Percentiles rank a stretch among this genome's conserved stretches.
These are phyloP conservation scores for Adansonia gregorii DNA, from an alignment of 441 rosid genomes.

Conservation along the genomic window DNA sequence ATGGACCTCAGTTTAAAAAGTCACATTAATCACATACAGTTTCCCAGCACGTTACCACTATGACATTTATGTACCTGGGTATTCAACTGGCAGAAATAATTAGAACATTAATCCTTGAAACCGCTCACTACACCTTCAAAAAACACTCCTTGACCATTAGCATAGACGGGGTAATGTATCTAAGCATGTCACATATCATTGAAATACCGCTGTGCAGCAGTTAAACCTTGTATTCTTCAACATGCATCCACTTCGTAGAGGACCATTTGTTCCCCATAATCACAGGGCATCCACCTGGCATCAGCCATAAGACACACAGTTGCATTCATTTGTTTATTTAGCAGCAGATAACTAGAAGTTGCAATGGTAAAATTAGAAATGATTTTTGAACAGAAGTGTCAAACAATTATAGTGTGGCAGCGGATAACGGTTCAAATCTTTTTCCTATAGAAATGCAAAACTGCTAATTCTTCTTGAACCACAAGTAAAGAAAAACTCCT, in stretches of 20 bases:
- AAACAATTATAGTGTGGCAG: not conserved
- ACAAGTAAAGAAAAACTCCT: not conserved
- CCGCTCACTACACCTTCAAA: not conserved
- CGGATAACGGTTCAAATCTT: not conserved
- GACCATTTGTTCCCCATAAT: constrained; percentile 70
- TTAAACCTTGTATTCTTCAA: constrained; percentile 45
- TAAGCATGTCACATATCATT: not conserved
- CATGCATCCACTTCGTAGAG: constrained; percentile 67
- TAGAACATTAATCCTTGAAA: not conserved
- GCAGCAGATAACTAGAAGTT: not conserved
- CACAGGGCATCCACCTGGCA: constrained; percentile 65
- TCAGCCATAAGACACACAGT: constrained; percentile 20
- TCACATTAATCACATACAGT: not conserved
- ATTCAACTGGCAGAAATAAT: not conserved
- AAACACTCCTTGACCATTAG: not conserved
- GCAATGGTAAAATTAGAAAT: not conserved
- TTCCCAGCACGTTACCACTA: not conserved
- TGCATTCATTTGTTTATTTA: not conserved
- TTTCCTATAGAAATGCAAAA: not conserved
- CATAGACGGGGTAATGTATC: not conserved
- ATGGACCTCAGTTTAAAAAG: not conserved
- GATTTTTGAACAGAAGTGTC: not conserved
- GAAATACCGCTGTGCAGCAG: not conserved
- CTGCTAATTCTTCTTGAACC: constrained; percentile 8
- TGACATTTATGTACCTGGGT: not conserved